These are phyloP conservation scores for Chalciporus piperatus DNA, from an alignment of 768 basidiomycete species.

Conservation along the genomic window DNA sequence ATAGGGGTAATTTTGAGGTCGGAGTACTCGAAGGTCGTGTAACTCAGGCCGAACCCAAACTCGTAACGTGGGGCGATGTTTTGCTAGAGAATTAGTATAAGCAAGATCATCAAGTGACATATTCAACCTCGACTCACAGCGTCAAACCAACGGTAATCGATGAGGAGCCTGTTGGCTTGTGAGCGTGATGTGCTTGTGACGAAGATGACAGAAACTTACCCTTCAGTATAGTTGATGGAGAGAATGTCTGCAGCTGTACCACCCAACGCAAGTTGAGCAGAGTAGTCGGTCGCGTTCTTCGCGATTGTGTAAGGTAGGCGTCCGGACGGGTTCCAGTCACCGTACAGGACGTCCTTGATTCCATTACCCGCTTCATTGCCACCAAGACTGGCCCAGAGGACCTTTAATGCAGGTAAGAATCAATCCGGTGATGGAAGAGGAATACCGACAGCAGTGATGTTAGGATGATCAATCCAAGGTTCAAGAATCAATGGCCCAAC, in stretches of 20 bases:
- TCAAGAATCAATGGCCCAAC: constrained; percentile 72
- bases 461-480: constrained; percentile 72
- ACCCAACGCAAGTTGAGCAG: constrained; percentile 37
- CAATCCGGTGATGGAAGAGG: constrained; percentile 13
- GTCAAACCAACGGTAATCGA: constrained; percentile 76
- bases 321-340: constrained; percentile 71
- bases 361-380: constrained; percentile 81
- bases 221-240: constrained; percentile 63
- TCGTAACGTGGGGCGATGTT: constrained; percentile 79
- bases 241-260: constrained; percentile 30
- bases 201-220: constrained; percentile 12
- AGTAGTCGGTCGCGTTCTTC: constrained; percentile 50
- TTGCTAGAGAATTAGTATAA: constrained; percentile 35
- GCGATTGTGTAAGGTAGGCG: constrained; percentile 75
- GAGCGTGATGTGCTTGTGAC: neutral
- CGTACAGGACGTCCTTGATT: constrained; percentile 76
- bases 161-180: constrained; percentile 41
- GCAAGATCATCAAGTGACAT: neutral
- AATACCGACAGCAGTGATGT: constrained; percentile 63
- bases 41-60: constrained; percentile 89
- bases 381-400: constrained; percentile 50
- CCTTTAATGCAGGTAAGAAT: constrained; percentile 22
- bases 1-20: constrained; percentile 50
- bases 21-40: constrained; percentile 77
- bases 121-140: constrained; percentile 41